These are phyloP conservation scores for Diaporthe aspalathi DNA, from an alignment of 2,329 filamentous ascomycete species.

Conservation along the genomic window DNA sequence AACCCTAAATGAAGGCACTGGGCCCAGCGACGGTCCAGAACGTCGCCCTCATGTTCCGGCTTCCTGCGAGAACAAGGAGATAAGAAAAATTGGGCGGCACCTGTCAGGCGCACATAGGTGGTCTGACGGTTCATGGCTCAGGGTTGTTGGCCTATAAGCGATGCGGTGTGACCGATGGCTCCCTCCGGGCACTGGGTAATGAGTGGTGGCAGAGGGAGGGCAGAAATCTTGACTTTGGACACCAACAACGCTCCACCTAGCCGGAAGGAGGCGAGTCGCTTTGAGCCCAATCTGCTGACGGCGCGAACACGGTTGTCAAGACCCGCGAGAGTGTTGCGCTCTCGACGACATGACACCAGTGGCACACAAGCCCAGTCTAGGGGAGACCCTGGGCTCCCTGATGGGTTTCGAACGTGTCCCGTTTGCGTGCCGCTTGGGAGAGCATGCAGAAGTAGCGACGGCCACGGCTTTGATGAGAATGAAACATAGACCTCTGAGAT, in stretches of 20 bases:
- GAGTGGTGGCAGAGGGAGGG: background rate
- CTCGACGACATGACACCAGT: background rate
- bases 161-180: constrained; percentile 12
- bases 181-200: background rate
- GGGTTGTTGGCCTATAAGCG: background rate
- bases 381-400: background rate
- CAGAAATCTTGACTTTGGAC: background rate
- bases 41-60: background rate
- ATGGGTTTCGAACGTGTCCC: background rate
- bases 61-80: background rate
- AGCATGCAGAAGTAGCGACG: background rate
- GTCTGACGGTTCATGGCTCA: background rate
- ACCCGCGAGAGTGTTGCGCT: background rate
- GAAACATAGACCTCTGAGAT: background rate
- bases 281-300: background rate
- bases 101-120: background rate
- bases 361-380: too few species aligned
- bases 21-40: background rate
- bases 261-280: background rate
- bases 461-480: background rate
- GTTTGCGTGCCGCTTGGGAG: background rate
- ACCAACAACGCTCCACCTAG: constrained; percentile 8
- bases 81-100: background rate
- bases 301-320: background rate
- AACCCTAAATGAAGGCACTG: constrained; percentile 21